Evolutionary conservation across 352 stramenopile species (phyloP), one percentile per base, ranked within the genome.

Genomic region (Aphanomyces astaci): DNA sequence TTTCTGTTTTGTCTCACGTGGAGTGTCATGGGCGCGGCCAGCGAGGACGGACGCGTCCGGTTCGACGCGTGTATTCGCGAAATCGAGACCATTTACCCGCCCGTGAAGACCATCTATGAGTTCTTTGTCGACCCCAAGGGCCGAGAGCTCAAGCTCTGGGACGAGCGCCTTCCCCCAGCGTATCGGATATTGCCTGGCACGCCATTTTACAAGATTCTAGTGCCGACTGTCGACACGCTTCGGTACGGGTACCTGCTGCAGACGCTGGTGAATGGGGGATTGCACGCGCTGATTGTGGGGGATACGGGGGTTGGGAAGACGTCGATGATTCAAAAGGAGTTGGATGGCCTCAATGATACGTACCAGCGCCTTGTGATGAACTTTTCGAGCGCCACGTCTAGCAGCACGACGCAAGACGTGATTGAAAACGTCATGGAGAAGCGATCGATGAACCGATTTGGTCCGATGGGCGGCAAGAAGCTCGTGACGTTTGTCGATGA

Each of bases 351-450:
- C 17, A 88, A 77, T 7, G 89, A 96, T 22, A 68, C 62, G 0
- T 92, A 84, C 63, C 84, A 88, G 24, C 70, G 84, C 0, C 70
- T 94, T 1, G 76, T 91, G 40, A 94, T 96, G 79, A 94, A 96
- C 63, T 97, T 93, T 52, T 97, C 91, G 43, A 96, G 90, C 2
- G 89, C 92, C 9, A 94, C 88, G 1, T 92, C 84, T 4, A 90
- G 84, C 11, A 81, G 79, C 7, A 92, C 86, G 13, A 90, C 92
- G 2, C 90, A 97, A 64, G 84, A 92, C n/a, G 83, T 96, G 72
- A 90, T 97, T 48, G 89, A 97, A 70, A 87, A 81, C 48, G 82
- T 90, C 17, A 94, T 97, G 76, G 90, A 97, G 59, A 97, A 97
- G 73, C 76, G 87, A 2, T 93, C 79, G 25, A 69, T 95, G 39